Evolutionary conservation across 2,329 filamentous ascomycete genomes (phyloP).

Genomic region (Aureobasidium sp.): DNA sequence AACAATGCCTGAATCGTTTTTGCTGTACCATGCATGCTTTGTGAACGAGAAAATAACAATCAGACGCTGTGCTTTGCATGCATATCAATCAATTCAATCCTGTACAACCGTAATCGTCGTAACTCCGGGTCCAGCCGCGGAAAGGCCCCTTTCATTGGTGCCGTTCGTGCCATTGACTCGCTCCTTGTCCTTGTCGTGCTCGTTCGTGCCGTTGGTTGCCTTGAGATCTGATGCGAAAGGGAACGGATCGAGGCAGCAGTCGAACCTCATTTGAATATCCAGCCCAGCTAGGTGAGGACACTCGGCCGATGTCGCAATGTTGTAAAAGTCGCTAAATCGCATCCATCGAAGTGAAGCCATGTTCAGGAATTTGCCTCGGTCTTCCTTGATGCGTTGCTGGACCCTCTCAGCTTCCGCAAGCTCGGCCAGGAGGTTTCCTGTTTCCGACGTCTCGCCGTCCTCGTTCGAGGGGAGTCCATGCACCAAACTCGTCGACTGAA

Average conservation of each 20-base stretch:
- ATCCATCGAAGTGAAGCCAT: conserved; percentile 17
- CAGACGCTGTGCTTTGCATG: conserved; percentile 12
- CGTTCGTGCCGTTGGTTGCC: background rate
- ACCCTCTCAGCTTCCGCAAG: conserved; percentile 15
- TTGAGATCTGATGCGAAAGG: conserved; percentile 6
- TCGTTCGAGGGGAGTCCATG: conserved; percentile 8
- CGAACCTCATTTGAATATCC: conserved; percentile 8
- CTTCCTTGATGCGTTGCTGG: conserved; percentile 14
- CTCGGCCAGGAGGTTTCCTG: conserved; percentile 12
- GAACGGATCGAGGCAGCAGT: conserved; percentile 9
- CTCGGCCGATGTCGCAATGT: conserved; percentile 10
- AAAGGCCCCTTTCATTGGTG: background rate
- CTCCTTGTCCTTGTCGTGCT: background rate
- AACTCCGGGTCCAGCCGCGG: conserved; percentile 15
- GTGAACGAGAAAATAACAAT: background rate
- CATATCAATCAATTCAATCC: conserved; percentile 10
- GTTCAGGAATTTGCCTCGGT: conserved; percentile 16
- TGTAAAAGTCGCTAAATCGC: conserved; percentile 17
- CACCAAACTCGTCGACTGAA: conserved; percentile 13
- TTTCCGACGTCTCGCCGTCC: background rate
- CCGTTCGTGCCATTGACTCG: conserved; percentile 13
- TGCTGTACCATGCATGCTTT: conserved; percentile 2
- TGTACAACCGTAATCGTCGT: conserved; percentile 16
- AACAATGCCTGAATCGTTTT: background rate
- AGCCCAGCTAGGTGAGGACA: background rate